These are phyloP conservation scores for Apiospora malaysiana DNA, from an alignment of 2,329 filamentous ascomycete genomes.

Conservation along the genomic window DNA sequence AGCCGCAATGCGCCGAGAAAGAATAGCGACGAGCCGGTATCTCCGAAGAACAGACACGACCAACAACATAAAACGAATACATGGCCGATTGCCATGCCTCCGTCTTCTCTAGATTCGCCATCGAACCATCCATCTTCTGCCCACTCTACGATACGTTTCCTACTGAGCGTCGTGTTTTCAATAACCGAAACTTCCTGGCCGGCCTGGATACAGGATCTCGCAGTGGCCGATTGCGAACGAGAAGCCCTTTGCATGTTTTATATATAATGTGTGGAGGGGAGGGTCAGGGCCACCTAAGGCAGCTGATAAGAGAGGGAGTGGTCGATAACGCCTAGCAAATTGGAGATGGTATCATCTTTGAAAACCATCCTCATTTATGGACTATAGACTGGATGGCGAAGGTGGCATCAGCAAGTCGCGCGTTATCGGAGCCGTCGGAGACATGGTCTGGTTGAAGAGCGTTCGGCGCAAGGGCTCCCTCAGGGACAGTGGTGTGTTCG, in stretches of 20 bases:
- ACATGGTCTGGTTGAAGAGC: no score
- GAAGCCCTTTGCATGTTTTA: slow-evolving; percentile 39
- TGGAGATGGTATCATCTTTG: slow-evolving; percentile 38
- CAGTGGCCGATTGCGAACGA: slow-evolving; percentile 32
- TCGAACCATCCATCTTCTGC: slow-evolving; percentile 37
- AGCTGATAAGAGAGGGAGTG: slow-evolving; percentile 34
- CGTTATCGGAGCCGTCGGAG: no score
- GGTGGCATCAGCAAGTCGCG: no score
- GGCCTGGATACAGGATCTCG: slow-evolving; percentile 32
- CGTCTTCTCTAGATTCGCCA: slow-evolving; percentile 32
- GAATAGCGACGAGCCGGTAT: neutral
- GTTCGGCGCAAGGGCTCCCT: no score
- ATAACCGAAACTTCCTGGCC: slow-evolving; percentile 33
- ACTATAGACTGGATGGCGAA: no score
- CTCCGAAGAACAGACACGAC: slow-evolving; percentile 31
- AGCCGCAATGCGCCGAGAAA: neutral
- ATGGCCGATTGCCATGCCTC: slow-evolving; percentile 37
- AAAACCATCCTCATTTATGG: slow-evolving; percentile 40
- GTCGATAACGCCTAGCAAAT: slow-evolving; percentile 34
- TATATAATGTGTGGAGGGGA: slow-evolving; percentile 38
- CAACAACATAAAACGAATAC: slow-evolving; percentile 41
- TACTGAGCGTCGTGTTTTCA: slow-evolving; percentile 33
- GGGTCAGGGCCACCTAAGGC: slow-evolving; percentile 36
- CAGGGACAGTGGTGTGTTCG: no score
- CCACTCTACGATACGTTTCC: slow-evolving; percentile 32